Evolutionary conservation across 768 basidiomycete species (phyloP).

Genomic region (Suillus ampliporus): DNA sequence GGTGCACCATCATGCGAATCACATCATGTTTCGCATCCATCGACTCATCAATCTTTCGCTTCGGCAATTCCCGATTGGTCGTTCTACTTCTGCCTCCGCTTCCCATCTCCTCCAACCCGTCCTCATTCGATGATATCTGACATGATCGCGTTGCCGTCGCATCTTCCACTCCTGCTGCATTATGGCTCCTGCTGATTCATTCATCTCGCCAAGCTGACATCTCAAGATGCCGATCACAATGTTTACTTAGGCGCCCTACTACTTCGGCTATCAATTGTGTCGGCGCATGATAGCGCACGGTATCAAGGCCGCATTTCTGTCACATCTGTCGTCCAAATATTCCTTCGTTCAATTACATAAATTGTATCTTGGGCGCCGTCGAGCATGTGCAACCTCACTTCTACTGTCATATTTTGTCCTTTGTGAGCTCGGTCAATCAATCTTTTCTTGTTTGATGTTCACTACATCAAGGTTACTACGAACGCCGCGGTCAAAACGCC

Average conservation of each 20-base stretch:
- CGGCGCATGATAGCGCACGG: background rate
- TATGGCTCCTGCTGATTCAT: background rate
- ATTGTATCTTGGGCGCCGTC: background rate
- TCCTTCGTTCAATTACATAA: background rate
- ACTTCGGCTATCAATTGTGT: background rate
- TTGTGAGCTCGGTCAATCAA: background rate
- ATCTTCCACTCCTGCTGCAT: background rate
- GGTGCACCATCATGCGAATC: background rate
- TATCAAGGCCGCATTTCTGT: background rate
- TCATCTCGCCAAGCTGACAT: background rate
- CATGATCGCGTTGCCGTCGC: background rate
- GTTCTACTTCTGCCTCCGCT: background rate
- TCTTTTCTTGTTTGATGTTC: background rate
- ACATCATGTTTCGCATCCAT: too few species aligned
- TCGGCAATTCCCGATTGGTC: background rate
- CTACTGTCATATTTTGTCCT: background rate
- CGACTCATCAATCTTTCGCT: background rate
- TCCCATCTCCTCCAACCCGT: background rate
- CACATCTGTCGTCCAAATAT: background rate
- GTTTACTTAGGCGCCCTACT: background rate
- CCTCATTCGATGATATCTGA: background rate
- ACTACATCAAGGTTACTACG: background rate
- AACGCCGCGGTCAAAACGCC: background rate
- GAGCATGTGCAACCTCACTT: slow-evolving; percentile 1
- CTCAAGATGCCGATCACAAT: background rate